These are phyloP conservation scores for Aspergillus pseudonomiae DNA, from an alignment of 2,329 filamentous ascomycete species.

Conservation along the genomic window DNA sequence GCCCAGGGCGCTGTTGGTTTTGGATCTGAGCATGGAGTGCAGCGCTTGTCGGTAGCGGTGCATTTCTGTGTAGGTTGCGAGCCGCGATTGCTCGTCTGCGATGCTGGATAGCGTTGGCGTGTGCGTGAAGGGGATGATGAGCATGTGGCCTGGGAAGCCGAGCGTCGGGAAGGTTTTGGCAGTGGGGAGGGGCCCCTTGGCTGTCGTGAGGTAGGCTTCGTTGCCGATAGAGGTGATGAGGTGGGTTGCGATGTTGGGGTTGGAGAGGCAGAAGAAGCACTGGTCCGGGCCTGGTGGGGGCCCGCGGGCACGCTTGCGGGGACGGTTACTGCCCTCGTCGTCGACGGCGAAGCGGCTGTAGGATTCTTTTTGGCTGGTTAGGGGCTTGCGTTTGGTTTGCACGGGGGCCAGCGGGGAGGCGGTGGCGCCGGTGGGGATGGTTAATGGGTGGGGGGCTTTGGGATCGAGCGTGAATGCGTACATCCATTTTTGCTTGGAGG, in stretches of 20 bases:
- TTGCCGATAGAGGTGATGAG: slow-evolving; percentile 88
- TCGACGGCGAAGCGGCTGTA: slow-evolving; percentile 44
- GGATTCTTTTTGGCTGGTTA: slow-evolving; percentile 39
- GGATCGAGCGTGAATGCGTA: slow-evolving; percentile 69
- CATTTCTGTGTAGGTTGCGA: slow-evolving; percentile 77
- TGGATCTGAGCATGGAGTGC: slow-evolving; percentile 70
- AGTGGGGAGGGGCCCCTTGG: slow-evolving; percentile 84
- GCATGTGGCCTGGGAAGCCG: slow-evolving; percentile 78
- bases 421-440: slow-evolving; percentile 72
- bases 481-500: slow-evolving; percentile 68
- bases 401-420: slow-evolving; percentile 63
- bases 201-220: slow-evolving; percentile 84
- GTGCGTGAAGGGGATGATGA: slow-evolving; percentile 88
- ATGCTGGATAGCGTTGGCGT: slow-evolving; percentile 73
- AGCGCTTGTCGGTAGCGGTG: slow-evolving; percentile 73
- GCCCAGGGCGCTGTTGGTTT: slow-evolving; percentile 63
- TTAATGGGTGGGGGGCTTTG: slow-evolving; percentile 60
- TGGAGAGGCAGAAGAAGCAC: slow-evolving; percentile 96
- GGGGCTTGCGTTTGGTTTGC: slow-evolving; percentile 61
- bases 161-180: slow-evolving; percentile 71
- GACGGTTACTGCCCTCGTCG: slow-evolving; percentile 40
- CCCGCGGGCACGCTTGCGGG: slow-evolving; percentile 48
- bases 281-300: slow-evolving; percentile 67
- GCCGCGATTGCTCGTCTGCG: slow-evolving; percentile 57
- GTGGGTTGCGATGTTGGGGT: slow-evolving; percentile 79